Percentiles rank a stretch among this genome's conserved stretches.
Evolutionary conservation across 2,329 filamentous ascomycete genomes (phyloP).

Genomic region (Alternaria panax): DNA sequence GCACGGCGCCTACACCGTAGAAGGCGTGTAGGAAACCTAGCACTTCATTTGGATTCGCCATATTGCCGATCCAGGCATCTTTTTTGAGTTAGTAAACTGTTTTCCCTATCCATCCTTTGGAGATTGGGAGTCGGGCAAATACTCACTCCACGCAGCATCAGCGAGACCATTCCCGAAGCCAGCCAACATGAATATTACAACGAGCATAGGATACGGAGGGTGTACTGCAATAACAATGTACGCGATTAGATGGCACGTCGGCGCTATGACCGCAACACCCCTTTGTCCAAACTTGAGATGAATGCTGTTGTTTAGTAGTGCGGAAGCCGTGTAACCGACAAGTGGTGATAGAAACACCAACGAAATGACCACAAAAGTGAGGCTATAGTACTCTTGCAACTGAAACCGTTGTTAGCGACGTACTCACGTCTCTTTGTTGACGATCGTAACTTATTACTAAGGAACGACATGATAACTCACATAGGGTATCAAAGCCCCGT

Average conservation of each 20-base stretch:
- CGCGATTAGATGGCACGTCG: conserved; percentile 67
- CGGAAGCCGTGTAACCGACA: conserved; percentile 69
- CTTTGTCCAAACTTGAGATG: conserved; percentile 73
- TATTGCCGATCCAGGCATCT: conserved; percentile 69
- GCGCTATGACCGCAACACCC: conserved; percentile 72
- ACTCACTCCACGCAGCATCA: conserved; percentile 62
- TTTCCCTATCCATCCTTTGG: background rate
- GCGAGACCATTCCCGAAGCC: conserved; percentile 76
- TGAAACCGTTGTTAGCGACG: conserved; percentile 33
- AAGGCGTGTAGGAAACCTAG: conserved; percentile 75
- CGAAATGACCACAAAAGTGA: conserved; percentile 69
- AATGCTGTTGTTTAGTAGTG: conserved; percentile 69
- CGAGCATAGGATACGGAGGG: conserved; percentile 72
- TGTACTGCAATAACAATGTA: conserved; percentile 72
- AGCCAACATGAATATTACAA: conserved; percentile 69
- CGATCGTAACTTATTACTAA: background rate
- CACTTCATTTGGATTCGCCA: conserved; percentile 76
- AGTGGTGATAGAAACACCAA: conserved; percentile 73
- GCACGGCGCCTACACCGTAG: conserved; percentile 75
- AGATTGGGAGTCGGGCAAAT: background rate
- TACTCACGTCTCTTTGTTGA: background rate
- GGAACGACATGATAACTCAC: conserved; percentile 33
- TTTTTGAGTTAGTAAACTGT: background rate
- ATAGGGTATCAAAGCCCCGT: conserved; percentile 64
- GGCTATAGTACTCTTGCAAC: conserved; percentile 68